Conservation (phyloP, 176 grass and related monocot genomes). For the Musa acuminata region DNA sequence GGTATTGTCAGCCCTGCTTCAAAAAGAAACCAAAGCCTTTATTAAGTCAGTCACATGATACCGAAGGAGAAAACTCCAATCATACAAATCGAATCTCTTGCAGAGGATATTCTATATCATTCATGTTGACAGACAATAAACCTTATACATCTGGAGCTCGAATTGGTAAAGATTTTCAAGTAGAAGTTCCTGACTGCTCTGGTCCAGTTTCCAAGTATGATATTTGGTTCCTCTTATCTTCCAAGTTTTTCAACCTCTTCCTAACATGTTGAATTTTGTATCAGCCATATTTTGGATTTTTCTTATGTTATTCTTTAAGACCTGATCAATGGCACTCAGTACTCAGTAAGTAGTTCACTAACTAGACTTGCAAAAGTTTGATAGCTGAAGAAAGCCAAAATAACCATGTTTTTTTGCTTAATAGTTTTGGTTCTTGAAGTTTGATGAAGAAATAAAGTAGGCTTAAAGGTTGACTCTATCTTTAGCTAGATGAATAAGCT, state of each 20-base stretch:
- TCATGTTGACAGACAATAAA: constrained; percentile 39
- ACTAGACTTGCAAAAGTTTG: too few relatives aligned
- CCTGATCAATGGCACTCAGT: neutral
- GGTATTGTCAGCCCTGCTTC: constrained; percentile 49
- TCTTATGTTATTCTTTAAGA: neutral
- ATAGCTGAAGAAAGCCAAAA: too few relatives aligned
- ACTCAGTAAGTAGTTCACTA: too few relatives aligned
- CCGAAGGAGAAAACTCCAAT: constrained; percentile 12
- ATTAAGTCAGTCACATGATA: constrained; percentile 9
- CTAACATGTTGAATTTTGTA: neutral
- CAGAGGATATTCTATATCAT: constrained; percentile 28
- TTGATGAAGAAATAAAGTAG: too few relatives aligned
- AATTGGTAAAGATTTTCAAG: constrained; percentile 76
- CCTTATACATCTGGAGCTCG: constrained; percentile 37
- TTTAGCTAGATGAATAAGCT: too few relatives aligned
- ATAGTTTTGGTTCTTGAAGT: too few relatives aligned
- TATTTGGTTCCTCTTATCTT: constrained; percentile 8
- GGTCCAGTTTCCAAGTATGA: constrained; percentile 46
- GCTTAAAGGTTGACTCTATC: too few relatives aligned
- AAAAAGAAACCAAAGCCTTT: constrained; percentile 42
- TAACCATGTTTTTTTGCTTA: too few relatives aligned
- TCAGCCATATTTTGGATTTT: neutral
- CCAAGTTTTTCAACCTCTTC: neutral
- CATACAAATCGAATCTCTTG: constrained; percentile 12
- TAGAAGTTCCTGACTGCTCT: constrained; percentile 55